Evolutionary conservation across 2,329 filamentous ascomycete species (phyloP).

Genomic region (Colletotrichum tabaci): DNA sequence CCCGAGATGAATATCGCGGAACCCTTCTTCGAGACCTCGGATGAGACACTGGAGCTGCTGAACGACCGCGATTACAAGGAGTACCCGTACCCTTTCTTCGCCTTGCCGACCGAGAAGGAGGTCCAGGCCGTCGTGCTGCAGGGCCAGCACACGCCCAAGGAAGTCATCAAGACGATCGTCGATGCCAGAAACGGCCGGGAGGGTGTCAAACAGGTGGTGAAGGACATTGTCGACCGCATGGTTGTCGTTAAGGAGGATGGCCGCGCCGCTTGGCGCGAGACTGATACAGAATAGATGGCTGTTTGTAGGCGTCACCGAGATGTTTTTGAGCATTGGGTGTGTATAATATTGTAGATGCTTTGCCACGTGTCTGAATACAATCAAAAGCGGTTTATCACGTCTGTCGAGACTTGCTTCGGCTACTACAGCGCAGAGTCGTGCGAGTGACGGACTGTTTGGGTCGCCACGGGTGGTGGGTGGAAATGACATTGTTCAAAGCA

Average conservation of each 20-base stretch:
- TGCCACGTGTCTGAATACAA: constrained; percentile 36
- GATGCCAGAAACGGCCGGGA: constrained; percentile 73
- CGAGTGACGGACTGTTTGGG: not conserved
- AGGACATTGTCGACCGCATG: constrained; percentile 77
- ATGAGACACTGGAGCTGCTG: constrained; percentile 71
- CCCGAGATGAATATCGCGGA: constrained; percentile 68
- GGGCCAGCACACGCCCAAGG: constrained; percentile 60
- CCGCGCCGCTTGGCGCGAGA: constrained; percentile 56
- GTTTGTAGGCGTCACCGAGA: constrained; percentile 17
- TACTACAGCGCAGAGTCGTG: not conserved
- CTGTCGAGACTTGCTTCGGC: not conserved
- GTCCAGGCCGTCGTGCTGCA: constrained; percentile 62
- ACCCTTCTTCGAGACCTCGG: constrained; percentile 75
- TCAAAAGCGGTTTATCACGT: constrained; percentile 15
- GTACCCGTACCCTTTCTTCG: constrained; percentile 81
- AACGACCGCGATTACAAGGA: constrained; percentile 74
- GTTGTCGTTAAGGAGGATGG: constrained; percentile 64
- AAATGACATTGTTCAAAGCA: constrained; percentile 14
- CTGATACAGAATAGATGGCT: not conserved
- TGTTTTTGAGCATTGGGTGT: constrained; percentile 24
- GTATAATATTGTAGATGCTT: constrained; percentile 42
- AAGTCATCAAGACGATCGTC: constrained; percentile 76
- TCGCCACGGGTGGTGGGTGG: not conserved
- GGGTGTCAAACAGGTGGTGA: constrained; percentile 77
- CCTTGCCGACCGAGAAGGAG: constrained; percentile 80